Base-by-base conservation (phyloP, 179 eudicot genomes). In the Heliamphora pulchella region DNA sequence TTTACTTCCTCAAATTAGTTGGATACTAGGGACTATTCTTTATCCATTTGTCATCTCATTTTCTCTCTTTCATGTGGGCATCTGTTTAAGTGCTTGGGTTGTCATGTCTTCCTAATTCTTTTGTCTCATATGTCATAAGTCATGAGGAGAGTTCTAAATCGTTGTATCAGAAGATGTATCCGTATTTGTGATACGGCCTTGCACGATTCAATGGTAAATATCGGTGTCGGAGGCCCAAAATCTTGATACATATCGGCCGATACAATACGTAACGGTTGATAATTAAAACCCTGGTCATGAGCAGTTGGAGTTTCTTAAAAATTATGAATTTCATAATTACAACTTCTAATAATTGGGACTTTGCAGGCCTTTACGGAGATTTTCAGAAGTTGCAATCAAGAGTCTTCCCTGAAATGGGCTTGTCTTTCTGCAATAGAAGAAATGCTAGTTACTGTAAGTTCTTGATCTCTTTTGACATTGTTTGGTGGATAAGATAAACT, bases 351-450 rank as follows among this genome's bases (percentile, higher is more conserved):
- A 4, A 62, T 59, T 74, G 57, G 8, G 41, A 71, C 62, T 55
- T 75, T 86, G 85, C 97, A 96, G 98, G 97, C 90, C 79, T 96
- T 94, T 83, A 92, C 97, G 1, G 81, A 77, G 64, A 89, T 86
- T 57, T 96, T 94, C 85, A 83, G 64, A 82, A 84, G 81, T 78
- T 91, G 92, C 80, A 81, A 80, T 75, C 88, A 87, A 57, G 92
- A 89, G 75, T 96, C 97, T 79, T 81, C 89, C 14, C 78, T 91
- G 84, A 94, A 92, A 80, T 84, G 90, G 89, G 91, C 88, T 77
- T 96, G 96, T 88, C 83, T 96, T 82, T 82, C 85, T 86, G 96
- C 94, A 17, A 82, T 92, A 22, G 91, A 90, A 86, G 92, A 91
- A 85, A 89, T 96, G 92, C 87, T 96, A 66, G 74, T 86, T 82